Evolutionary conservation across 2,329 filamentous ascomycete species (phyloP).

Genomic region (Trichoderma brevicompactum): DNA sequence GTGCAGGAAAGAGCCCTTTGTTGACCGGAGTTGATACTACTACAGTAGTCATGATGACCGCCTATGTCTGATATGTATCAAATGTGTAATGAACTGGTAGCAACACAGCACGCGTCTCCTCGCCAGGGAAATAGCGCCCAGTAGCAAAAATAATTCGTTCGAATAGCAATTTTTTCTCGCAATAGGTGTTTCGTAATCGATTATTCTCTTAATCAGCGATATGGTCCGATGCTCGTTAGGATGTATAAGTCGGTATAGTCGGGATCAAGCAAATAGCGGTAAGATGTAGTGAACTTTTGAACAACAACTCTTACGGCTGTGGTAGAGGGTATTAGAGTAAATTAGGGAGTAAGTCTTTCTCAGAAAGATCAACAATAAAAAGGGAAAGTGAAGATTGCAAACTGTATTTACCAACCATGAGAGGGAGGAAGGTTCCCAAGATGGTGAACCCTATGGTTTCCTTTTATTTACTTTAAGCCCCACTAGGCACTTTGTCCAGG

Average conservation of each 20-base stretch:
- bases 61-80: slow-evolving; percentile 32
- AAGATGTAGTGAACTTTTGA: not conserved
- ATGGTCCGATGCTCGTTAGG: slow-evolving; percentile 1
- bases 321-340: slow-evolving; percentile 3
- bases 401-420: slow-evolving; percentile 29
- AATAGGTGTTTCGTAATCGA: slow-evolving; percentile 1
- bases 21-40: slow-evolving; percentile 89
- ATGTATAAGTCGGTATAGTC: slow-evolving; percentile 4
- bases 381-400: slow-evolving; percentile 30
- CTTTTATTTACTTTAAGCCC: slow-evolving; percentile 54
- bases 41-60: slow-evolving; percentile 74
- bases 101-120: not conserved
- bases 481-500: slow-evolving; percentile 42
- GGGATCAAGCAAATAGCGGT: not conserved
- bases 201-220: slow-evolving; percentile 9
- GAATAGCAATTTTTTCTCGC: slow-evolving; percentile 45
- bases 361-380: slow-evolving; percentile 36
- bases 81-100: slow-evolving; percentile 29
- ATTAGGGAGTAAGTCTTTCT: slow-evolving; percentile 49
- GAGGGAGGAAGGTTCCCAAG: slow-evolving; percentile 33
- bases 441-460: slow-evolving; percentile 33
- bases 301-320: not conserved
- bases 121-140: not conserved
- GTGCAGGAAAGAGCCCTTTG: slow-evolving; percentile 86
- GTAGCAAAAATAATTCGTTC: slow-evolving; percentile 25